Base-by-base conservation (phyloP, 768 basidiomycete genomes). In the Pilatotrama ljubarskyi region DNA sequence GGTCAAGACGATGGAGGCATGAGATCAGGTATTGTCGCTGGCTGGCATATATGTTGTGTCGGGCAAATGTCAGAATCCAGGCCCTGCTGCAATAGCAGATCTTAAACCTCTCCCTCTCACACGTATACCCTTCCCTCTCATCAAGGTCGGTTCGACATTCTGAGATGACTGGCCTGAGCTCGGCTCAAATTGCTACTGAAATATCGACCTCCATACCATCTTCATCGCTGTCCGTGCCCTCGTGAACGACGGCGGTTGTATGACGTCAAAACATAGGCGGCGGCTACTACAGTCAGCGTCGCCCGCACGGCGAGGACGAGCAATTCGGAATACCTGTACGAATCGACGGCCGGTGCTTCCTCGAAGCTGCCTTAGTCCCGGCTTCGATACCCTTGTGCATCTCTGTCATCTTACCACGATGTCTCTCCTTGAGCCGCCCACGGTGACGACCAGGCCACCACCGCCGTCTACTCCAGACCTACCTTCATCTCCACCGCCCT, bases 401-500 rank as follows among this genome's bases (percentile, higher is more conserved):
- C n/a, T 47, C 47, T 56, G 38, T 37, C 38, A 9, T 41, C 38
- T 18, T 25, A 22, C 55, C 47, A 55, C 59, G 29, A 61, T 61
- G 59, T 48, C 59, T 15, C 29, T 38, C 1, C 53, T 55, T 32
- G 59, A 61, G 32, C 53, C 47, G 15, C 59, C 59, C 15, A 55
- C 35, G 1, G 59, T 61, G 3, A 40, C 36, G 18, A 55, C 48
- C 7, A 54, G 53, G 14, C 40, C 38, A 15, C 52, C 53, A 3
- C 53, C 52, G 17, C 35, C 59, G 4, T 20, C 42, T 7, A 40
- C 59, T 3, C 53, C 59, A 18, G 52, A 61, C 22, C 20, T 55
- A 5, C 59, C 59, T n/a, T 17, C 48, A 5, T 61, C 59, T 11
- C 59, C 59, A 9, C 47, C 47, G 5, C 59, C 59, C 3, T 61